These are phyloP conservation scores for Bruguiera hainesii DNA, from an alignment of 441 rosid genomes.

Conservation along the genomic window DNA sequence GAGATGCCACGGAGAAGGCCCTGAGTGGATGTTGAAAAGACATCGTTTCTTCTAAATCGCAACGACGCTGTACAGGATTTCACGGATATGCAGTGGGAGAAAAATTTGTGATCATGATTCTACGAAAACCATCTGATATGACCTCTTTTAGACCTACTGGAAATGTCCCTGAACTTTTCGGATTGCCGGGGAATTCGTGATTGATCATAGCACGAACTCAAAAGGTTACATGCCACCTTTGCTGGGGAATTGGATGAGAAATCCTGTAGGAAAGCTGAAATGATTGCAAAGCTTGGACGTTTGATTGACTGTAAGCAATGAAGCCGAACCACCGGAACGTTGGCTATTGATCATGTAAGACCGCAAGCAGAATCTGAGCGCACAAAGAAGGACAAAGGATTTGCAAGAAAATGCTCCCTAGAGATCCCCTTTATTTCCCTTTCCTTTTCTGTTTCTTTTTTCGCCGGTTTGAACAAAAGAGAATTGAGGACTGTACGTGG, in stretches of 20 bases:
- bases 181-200: not conserved
- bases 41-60: not conserved
- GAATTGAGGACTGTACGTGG: slow-evolving; percentile 14
- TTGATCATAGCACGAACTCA: not conserved
- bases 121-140: slow-evolving; percentile 7
- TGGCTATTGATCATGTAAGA: no score
- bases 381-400: not conserved
- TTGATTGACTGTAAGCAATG: not conserved
- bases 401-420: not conserved
- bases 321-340: not conserved
- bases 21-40: slow-evolving; percentile 17
- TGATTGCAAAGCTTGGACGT: not conserved
- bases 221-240: not conserved
- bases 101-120: not conserved
- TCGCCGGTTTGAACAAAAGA: slow-evolving; percentile 6
- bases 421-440: not conserved
- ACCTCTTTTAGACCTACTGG: not conserved
- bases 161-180: not conserved
- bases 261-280: not conserved
- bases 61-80: no score
- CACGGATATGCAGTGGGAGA: not conserved
- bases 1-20: slow-evolving; percentile 18
- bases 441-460: not conserved
- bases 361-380: no score
- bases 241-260: not conserved